Conservation (phyloP, 2,329 filamentous ascomycete species). For the Sporothrix pallida region DNA sequence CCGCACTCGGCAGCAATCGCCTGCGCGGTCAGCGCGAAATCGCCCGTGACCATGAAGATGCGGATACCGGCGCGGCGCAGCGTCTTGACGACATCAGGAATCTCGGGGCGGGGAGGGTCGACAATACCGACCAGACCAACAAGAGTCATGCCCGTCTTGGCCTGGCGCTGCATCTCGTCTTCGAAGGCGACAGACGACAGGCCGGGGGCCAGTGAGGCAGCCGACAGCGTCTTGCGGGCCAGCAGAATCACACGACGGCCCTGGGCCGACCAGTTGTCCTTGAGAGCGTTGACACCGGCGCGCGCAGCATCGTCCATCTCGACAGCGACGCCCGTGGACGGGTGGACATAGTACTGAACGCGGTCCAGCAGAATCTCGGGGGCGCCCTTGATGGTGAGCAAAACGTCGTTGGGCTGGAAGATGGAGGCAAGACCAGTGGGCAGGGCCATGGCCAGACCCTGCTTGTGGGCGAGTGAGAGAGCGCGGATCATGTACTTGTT, state of each 20-base stretch:
- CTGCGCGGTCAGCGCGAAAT: constrained; percentile 75
- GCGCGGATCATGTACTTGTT: constrained; percentile 81
- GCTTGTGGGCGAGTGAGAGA: constrained; percentile 51
- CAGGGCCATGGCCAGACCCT: constrained; percentile 49
- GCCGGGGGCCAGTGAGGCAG: constrained; percentile 47
- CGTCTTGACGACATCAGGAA: constrained; percentile 68
- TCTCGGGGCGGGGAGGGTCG: constrained; percentile 77
- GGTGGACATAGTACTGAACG: constrained; percentile 62
- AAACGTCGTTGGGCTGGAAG: constrained; percentile 49
- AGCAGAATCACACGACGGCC: constrained; percentile 72
- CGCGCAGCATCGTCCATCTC: constrained; percentile 55
- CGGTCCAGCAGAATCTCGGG: constrained; percentile 73
- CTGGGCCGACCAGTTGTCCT: constrained; percentile 71
- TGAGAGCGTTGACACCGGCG: constrained; percentile 60
- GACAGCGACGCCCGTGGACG: constrained; percentile 58
- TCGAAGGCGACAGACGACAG: constrained; percentile 60
- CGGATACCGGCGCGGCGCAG: constrained; percentile 72
- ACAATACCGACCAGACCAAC: constrained; percentile 79
- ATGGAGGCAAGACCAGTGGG: constrained; percentile 45
- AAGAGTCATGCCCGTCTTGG: constrained; percentile 65
- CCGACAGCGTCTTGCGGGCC: constrained; percentile 63
- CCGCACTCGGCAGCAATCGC: constrained; percentile 75
- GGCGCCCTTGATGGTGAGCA: constrained; percentile 79
- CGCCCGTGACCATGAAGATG: constrained; percentile 84
- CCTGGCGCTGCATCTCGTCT: constrained; percentile 60